Conservation (phyloP, 768 basidiomycete genomes). For the Auriculariales sp. region DNA sequence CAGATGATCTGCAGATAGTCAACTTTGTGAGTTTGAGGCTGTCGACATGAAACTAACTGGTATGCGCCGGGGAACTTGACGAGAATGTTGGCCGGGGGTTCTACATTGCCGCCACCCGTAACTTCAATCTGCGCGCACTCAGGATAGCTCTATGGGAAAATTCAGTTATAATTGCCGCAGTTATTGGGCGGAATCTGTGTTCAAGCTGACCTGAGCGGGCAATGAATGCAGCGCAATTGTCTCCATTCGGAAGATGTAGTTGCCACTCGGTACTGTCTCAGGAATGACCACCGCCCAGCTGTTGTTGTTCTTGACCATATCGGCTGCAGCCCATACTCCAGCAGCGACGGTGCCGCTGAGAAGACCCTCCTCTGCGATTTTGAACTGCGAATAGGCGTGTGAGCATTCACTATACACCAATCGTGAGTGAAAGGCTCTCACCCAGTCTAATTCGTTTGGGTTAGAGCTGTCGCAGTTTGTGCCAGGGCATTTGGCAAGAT, state of each 20-base stretch:
- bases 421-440: background rate
- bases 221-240: slow-evolving; percentile 9
- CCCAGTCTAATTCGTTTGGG: slow-evolving; percentile 7
- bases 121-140: slow-evolving; percentile 23
- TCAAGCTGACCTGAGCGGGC: no score
- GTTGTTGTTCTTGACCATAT: slow-evolving; percentile 8
- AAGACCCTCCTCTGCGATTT: slow-evolving; percentile 17
- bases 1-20: slow-evolving; percentile 14
- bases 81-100: slow-evolving; percentile 17
- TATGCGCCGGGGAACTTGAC: slow-evolving; percentile 21
- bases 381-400: slow-evolving; percentile 17
- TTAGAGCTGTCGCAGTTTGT: slow-evolving; percentile 6
- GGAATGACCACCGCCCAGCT: slow-evolving; percentile 7
- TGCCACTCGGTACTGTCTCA: slow-evolving; percentile 5
- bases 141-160: background rate
- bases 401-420: background rate
- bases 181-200: no score
- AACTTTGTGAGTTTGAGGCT: no score
- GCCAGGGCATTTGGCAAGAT: slow-evolving; percentile 8
- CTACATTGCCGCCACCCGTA: slow-evolving; percentile 17
- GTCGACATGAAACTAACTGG: no score
- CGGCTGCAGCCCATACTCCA: slow-evolving; percentile 6
- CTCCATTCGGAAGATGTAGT: slow-evolving; percentile 9
- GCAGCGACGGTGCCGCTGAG: slow-evolving; percentile 8
- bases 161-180: no score